These are phyloP conservation scores for Stromatinia cepivora DNA, from an alignment of 2,329 filamentous ascomycete species.

Conservation along the genomic window DNA sequence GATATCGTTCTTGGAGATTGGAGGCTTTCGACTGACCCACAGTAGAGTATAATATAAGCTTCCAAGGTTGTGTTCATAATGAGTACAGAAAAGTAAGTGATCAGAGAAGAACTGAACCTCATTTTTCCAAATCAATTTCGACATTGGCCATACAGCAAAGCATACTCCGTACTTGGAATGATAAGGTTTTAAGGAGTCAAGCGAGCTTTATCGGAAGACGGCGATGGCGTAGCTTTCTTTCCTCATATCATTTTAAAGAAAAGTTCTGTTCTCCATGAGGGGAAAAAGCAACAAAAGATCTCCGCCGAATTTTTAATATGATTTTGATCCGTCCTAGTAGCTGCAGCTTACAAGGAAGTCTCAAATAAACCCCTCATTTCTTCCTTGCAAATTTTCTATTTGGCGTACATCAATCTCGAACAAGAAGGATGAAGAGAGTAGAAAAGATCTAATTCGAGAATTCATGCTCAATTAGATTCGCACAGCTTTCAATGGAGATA, in stretches of 20 bases:
- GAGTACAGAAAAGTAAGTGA: not conserved
- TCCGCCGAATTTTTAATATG: not conserved
- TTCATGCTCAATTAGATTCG: not conserved
- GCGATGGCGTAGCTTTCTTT: not conserved
- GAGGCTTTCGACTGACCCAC: not conserved
- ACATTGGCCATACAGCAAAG: not conserved
- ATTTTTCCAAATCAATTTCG: no score
- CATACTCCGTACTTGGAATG: not conserved
- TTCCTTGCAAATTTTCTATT: constrained; percentile 9
- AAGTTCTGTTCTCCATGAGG: not conserved
- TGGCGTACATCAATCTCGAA: not conserved
- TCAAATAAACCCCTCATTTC: constrained; percentile 5
- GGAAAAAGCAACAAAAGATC: not conserved
- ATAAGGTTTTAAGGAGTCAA: constrained; percentile 9
- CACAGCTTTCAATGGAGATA: not conserved
- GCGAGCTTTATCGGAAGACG: constrained; percentile 4
- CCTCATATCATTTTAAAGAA: no score
- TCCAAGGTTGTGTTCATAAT: no score
- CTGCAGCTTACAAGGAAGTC: not conserved
- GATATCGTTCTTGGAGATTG: not conserved
- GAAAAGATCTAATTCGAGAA: not conserved
- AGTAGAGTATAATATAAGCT: not conserved
- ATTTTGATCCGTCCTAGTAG: not conserved
- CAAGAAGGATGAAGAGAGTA: not conserved
- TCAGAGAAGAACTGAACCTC: not conserved